These are phyloP conservation scores for Drechslerella coelobrocha DNA, from an alignment of 2,329 filamentous ascomycete genomes.

Conservation along the genomic window DNA sequence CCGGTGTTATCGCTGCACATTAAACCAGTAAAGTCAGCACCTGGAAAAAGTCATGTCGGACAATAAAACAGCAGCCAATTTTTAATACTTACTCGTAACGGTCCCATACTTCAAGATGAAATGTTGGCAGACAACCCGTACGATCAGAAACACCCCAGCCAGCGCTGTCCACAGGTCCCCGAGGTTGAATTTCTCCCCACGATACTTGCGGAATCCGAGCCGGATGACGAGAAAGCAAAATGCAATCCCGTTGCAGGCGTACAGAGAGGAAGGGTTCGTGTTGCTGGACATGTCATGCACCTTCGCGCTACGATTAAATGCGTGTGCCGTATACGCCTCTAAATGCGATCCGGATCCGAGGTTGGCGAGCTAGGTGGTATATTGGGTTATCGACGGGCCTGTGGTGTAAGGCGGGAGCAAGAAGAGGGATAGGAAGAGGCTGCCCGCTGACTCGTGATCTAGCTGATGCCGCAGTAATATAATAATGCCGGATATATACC, in stretches of 20 bases:
- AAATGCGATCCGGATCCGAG: too few relatives aligned
- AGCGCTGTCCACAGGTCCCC: conserved; percentile 37
- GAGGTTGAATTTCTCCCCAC: conserved; percentile 29
- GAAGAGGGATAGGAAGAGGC: too few relatives aligned
- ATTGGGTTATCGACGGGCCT: too few relatives aligned
- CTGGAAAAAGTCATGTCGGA: background rate
- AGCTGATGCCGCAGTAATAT: too few relatives aligned
- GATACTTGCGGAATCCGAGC: conserved; percentile 31
- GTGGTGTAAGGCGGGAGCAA: too few relatives aligned
- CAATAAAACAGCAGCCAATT: too few relatives aligned
- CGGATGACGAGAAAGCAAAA: conserved; percentile 12
- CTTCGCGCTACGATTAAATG: background rate
- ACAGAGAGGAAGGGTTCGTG: conserved; percentile 31
- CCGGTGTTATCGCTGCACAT: conserved; percentile 24
- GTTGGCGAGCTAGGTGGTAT: too few relatives aligned
- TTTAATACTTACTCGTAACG: conserved; percentile 34
- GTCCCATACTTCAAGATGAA: conserved; percentile 40
- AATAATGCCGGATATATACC: too few relatives aligned
- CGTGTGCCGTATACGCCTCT: too few relatives aligned
- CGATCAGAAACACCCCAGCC: conserved; percentile 34
- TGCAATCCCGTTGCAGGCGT: conserved; percentile 21
- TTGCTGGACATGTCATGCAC: conserved; percentile 21
- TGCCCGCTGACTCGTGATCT: too few relatives aligned
- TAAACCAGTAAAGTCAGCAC: background rate
- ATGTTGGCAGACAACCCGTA: conserved; percentile 28